These are phyloP conservation scores for Volvox reticuliferus DNA, from an alignment of 139 green algal species.

Conservation along the genomic window DNA sequence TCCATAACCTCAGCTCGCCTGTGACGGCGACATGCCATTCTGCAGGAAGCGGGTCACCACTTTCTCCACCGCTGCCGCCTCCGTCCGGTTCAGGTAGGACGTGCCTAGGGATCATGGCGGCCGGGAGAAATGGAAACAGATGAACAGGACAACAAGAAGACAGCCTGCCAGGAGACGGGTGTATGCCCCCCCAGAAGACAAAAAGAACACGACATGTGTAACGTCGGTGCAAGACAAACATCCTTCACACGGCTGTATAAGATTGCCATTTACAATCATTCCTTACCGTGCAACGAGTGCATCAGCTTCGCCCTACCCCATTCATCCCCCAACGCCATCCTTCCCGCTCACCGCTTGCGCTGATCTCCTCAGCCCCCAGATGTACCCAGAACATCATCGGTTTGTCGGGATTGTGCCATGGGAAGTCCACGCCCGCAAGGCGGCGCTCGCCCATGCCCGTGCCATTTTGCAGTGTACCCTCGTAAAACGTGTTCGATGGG, in stretches of 20 bases:
- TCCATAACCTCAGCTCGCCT: neutral
- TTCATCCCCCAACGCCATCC: neutral
- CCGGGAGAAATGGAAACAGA: no score
- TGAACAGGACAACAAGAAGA: no score
- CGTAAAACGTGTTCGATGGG: slow-evolving; percentile 97
- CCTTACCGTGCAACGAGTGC: no score
- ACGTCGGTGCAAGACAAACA: no score
- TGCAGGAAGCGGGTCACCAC: slow-evolving; percentile 89
- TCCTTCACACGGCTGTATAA: no score
- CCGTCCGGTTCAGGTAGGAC: slow-evolving; percentile 96
- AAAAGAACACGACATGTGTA: no score
- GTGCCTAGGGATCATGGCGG: slow-evolving; percentile 73
- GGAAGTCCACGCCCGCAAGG: slow-evolving; percentile 61
- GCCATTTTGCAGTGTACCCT: slow-evolving; percentile 95
- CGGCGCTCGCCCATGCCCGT: slow-evolving; percentile 64
- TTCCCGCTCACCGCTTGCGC: slow-evolving; percentile 54
- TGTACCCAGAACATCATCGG: slow-evolving; percentile 98
- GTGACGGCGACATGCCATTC: slow-evolving; percentile 50
- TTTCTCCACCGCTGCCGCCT: slow-evolving; percentile 95
- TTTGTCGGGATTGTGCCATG: slow-evolving; percentile 76
- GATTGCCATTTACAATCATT: no score
- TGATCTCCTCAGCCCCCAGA: slow-evolving; percentile 86
- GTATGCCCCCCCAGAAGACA: no score
- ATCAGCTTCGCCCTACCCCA: neutral
- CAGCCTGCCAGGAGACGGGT: no score